A percentile compares a stretch with the other conserved stretches of the same genome.
These are phyloP conservation scores for Wallacemonas collosoma DNA, from an alignment of 208 protist genomes.

Conservation along the genomic window DNA sequence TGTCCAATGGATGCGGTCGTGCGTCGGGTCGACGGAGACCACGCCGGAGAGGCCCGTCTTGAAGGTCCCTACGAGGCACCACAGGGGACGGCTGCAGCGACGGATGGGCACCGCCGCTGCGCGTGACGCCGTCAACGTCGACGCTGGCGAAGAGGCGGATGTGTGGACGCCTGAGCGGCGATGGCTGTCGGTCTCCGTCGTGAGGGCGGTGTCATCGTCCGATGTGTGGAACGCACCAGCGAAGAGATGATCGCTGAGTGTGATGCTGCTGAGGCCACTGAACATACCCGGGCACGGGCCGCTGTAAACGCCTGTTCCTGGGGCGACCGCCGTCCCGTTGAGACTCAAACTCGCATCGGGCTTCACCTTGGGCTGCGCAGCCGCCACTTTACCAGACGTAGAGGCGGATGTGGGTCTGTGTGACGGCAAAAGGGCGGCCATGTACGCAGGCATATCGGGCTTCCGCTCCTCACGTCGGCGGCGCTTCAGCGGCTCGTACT, in stretches of 20 bases:
- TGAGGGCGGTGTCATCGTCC: constrained; percentile 12
- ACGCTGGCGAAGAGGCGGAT: background rate
- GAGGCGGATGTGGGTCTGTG: background rate
- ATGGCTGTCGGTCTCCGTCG: background rate
- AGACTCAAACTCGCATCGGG: background rate
- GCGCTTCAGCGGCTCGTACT: constrained; percentile 13
- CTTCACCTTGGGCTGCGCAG: background rate
- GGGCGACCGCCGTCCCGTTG: too few relatives aligned
- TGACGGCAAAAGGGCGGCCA: background rate
- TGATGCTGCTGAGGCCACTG: constrained; percentile 56
- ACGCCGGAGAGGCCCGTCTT: constrained; percentile 66
- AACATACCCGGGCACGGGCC: constrained; percentile 55
- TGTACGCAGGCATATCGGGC: constrained; percentile 15
- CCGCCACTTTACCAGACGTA: background rate
- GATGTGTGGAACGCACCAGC: background rate
- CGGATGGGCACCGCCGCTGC: constrained; percentile 20
- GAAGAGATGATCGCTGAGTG: constrained; percentile 59
- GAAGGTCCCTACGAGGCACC: constrained; percentile 85
- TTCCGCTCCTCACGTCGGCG: constrained; percentile 10
- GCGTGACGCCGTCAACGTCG: background rate
- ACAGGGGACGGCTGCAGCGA: constrained; percentile 63
- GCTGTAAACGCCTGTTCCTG: background rate
- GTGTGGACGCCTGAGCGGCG: background rate
- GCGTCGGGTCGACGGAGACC: constrained; percentile 57
- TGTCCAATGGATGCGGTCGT: constrained; percentile 66